Conservation (phyloP, 305 asterid genomes). For the Rubia tinctorum region DNA sequence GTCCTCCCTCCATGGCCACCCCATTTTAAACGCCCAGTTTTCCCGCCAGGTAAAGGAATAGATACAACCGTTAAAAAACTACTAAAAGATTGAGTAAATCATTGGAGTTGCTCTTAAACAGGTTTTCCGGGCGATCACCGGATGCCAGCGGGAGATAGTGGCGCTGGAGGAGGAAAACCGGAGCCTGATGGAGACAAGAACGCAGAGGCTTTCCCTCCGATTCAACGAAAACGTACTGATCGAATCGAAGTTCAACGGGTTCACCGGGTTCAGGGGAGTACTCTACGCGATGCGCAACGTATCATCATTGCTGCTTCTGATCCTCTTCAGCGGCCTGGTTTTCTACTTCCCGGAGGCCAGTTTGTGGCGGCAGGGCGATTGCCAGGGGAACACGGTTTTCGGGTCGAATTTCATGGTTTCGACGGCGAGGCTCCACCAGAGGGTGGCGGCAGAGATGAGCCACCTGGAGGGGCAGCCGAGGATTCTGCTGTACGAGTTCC, state of each 20-base stretch:
- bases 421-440: conserved; percentile 52
- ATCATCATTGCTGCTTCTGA: conserved; percentile 54
- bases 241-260: conserved; percentile 60
- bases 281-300: conserved; percentile 68
- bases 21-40: conserved; percentile 42
- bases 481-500: conserved; percentile 51
- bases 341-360: conserved; percentile 61
- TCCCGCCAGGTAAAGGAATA: conserved; percentile 52
- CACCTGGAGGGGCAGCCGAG: conserved; percentile 42
- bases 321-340: conserved; percentile 68
- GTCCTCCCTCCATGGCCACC: conserved; percentile 42
- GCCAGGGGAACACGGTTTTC: conserved; percentile 35
- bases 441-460: conserved; percentile 38
- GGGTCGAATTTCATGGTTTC: conserved; percentile 50
- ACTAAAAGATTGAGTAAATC: too few relatives aligned
- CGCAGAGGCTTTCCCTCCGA: conserved; percentile 38
- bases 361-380: conserved; percentile 32
- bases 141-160: conserved; percentile 54
- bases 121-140: conserved; percentile 56
- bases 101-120: conserved; percentile 12
- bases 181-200: conserved; percentile 49
- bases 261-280: conserved; percentile 67
- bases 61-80: too few relatives aligned
- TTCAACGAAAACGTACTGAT: conserved; percentile 44
- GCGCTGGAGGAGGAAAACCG: conserved; percentile 62